Evolutionary conservation across 805 yeast species (phyloP).

Genomic region (Blastobotrys terrestris): DNA sequence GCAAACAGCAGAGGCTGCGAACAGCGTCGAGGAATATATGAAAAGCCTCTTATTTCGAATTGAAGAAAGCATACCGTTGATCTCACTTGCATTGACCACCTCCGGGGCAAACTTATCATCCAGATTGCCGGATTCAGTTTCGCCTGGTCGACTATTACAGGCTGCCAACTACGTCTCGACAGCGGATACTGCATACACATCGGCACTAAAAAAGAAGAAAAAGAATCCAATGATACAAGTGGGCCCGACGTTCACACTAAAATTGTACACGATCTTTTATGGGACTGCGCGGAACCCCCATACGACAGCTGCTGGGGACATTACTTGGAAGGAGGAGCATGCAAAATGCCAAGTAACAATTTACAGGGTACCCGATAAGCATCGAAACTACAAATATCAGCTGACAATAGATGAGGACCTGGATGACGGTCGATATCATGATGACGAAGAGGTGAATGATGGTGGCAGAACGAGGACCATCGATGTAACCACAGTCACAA

Average conservation of each 20-base stretch:
- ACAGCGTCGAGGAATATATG: conserved; percentile 46
- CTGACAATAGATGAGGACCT: conserved; percentile 51
- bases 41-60: conserved; percentile 43
- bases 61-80: conserved; percentile 62
- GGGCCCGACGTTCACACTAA: conserved; percentile 56
- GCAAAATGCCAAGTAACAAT: conserved; percentile 49
- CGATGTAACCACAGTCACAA: conserved; percentile 39
- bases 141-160: conserved; percentile 61
- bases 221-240: conserved; percentile 32
- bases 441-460: conserved; percentile 40
- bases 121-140: conserved; percentile 44
- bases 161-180: conserved; percentile 45
- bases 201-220: conserved; percentile 9
- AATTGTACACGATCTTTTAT: conserved; percentile 52
- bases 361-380: conserved; percentile 23
- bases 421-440: conserved; percentile 69
- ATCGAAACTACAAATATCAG: conserved; percentile 36
- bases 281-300: conserved; percentile 30
- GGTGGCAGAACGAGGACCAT: conserved; percentile 33
- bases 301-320: conserved; percentile 41
- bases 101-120: conserved; percentile 58
- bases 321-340: conserved; percentile 70
- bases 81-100: conserved; percentile 59
- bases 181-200: conserved; percentile 33
- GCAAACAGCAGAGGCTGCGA: conserved; percentile 33